Evolutionary conservation across 2,329 filamentous ascomycete genomes (phyloP), one percentile per base, ranked within the genome.

Genomic region (Penicillium sp.): DNA sequence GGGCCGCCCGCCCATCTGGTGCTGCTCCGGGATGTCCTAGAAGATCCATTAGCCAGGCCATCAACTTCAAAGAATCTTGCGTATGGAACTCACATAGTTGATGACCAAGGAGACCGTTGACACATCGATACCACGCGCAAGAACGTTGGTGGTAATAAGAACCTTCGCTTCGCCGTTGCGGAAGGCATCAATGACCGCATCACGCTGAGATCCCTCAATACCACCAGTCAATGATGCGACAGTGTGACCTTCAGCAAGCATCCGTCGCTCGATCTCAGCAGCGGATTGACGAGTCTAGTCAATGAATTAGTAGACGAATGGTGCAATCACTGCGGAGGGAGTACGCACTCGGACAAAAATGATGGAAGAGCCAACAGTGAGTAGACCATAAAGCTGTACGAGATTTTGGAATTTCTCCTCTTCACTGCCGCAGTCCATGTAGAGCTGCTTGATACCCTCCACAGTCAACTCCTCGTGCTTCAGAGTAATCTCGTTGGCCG

Each of bases 381-480:
- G 90, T 30, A 96, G 73, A 41, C 90, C 89, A 61, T 98, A 98
- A 42, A 98, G 84, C 60, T 90, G 86, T 62, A 93, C 84, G 6
- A 98, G 78, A 40, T 85, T 81, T 23, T 84, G 78, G 60, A 94
- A 98, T 63, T 96, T 96, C 56, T 85, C 80, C 23, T 80, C 70
- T 50, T 93, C 85, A 22, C 75, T 75, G 14, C 84, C 78, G 57
- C 90, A 96, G 64, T 98, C 92, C 62, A 98, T 86, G 61, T 93
- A 98, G 69, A 98, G 86, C 60, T 98, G 92, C 51, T 90, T 94
- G 61, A 98, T 98, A 14, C 92, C 92, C 63, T 92, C 87, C 44
- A 98, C 90, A 0, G 90, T 96, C 55, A 96, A 79, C 60, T 98
- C 87, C 54, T 93, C 84, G 44, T 89, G 85, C 56, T 86, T 81